These are phyloP conservation scores for Hymenoscyphus scutula DNA, from an alignment of 2,329 filamentous ascomycete species.

Conservation along the genomic window DNA sequence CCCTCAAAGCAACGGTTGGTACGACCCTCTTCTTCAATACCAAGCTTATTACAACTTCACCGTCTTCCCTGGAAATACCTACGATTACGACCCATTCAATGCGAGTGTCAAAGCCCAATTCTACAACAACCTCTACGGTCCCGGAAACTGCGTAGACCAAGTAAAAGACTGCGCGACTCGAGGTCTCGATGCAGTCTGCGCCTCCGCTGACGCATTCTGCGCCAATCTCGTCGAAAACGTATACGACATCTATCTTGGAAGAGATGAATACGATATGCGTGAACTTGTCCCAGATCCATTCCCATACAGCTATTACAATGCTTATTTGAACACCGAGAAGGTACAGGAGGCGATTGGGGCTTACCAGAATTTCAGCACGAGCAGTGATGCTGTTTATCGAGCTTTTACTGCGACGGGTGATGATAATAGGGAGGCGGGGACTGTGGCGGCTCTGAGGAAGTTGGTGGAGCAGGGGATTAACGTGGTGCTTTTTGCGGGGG, in stretches of 20 bases:
- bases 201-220: slow-evolving; percentile 55
- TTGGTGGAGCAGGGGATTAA: slow-evolving; percentile 63
- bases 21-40: slow-evolving; percentile 54
- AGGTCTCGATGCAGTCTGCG: slow-evolving; percentile 51
- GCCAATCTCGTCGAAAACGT: slow-evolving; percentile 49
- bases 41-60: slow-evolving; percentile 58
- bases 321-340: slow-evolving; percentile 56
- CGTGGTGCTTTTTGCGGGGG: slow-evolving; percentile 63
- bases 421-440: slow-evolving; percentile 47
- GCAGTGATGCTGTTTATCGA: slow-evolving; percentile 42
- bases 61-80: slow-evolving; percentile 55
- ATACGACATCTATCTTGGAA: slow-evolving; percentile 49
- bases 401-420: slow-evolving; percentile 50
- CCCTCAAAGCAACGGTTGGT: slow-evolving; percentile 51
- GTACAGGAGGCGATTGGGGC: slow-evolving; percentile 59
- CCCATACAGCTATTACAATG: slow-evolving; percentile 51
- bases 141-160: slow-evolving; percentile 58
- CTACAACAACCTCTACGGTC: slow-evolving; percentile 59
- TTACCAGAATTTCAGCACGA: slow-evolving; percentile 54
- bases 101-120: slow-evolving; percentile 47
- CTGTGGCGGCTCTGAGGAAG: slow-evolving; percentile 49
- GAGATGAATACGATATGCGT: slow-evolving; percentile 61
- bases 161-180: slow-evolving; percentile 53
- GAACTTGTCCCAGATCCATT: slow-evolving; percentile 56
- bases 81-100: slow-evolving; percentile 53